These are phyloP conservation scores for Phytophthora pluvialis DNA, from an alignment of 352 stramenopile genomes.

Conservation along the genomic window DNA sequence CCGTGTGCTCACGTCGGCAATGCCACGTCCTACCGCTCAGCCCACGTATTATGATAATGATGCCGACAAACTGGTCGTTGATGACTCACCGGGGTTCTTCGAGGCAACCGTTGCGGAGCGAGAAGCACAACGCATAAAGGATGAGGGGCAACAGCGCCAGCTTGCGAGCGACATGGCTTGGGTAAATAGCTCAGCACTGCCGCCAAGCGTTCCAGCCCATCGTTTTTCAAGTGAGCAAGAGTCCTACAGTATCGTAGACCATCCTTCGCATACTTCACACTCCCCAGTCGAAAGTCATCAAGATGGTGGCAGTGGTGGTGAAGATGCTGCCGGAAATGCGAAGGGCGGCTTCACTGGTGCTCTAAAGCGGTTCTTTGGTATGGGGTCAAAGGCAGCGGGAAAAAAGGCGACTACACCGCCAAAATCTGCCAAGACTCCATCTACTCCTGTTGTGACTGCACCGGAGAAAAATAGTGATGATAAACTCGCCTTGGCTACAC, in stretches of 20 bases:
- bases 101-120: slow-evolving; percentile 39
- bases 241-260: slow-evolving; percentile 66
- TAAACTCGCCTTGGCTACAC: background rate
- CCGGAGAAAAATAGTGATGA: slow-evolving; percentile 14
- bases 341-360: slow-evolving; percentile 53
- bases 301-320: background rate
- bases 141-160: slow-evolving; percentile 36
- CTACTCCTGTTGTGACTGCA: background rate
- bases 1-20: slow-evolving; percentile 8
- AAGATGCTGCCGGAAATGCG: slow-evolving; percentile 8
- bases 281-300: slow-evolving; percentile 30
- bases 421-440: slow-evolving; percentile 11
- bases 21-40: slow-evolving; percentile 16
- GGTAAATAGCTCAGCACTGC: slow-evolving; percentile 29
- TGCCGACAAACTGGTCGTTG: slow-evolving; percentile 60
- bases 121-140: slow-evolving; percentile 29
- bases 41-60: slow-evolving; percentile 56
- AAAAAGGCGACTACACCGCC: slow-evolving; percentile 27
- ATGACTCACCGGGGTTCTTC: slow-evolving; percentile 69
- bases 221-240: slow-evolving; percentile 49
- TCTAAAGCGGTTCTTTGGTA: slow-evolving; percentile 76
- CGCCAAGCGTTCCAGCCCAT: slow-evolving; percentile 17
- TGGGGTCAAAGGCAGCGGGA: slow-evolving; percentile 35
- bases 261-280: slow-evolving; percentile 40
- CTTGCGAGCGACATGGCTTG: slow-evolving; percentile 32